These are phyloP conservation scores for Nigrograna mackinnonii DNA, from an alignment of 2,329 filamentous ascomycete species.

Conservation along the genomic window DNA sequence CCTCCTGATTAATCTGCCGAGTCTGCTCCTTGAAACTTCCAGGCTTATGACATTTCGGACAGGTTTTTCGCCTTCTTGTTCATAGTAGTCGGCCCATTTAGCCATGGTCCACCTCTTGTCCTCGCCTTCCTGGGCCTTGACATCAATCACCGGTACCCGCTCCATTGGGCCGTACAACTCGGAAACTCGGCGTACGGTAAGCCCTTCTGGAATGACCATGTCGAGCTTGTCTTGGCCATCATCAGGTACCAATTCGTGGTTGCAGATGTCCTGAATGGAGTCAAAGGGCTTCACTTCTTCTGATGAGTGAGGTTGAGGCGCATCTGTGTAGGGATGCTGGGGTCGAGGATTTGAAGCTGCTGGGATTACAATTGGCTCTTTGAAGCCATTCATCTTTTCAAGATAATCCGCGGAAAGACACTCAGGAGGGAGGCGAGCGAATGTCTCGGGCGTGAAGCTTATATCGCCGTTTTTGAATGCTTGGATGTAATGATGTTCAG, in stretches of 20 bases:
- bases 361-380: conserved; percentile 68
- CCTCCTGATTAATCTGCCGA: conserved; percentile 64
- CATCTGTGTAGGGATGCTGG: conserved; percentile 18
- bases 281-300: conserved; percentile 52
- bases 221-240: conserved; percentile 67
- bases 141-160: conserved; percentile 68
- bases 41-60: conserved; percentile 72
- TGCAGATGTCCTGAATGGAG: no score
- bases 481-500: conserved; percentile 70
- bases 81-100: conserved; percentile 70
- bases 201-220: conserved; percentile 68
- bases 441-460: conserved; percentile 62
- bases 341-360: conserved; percentile 62
- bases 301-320: conserved; percentile 8
- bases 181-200: conserved; percentile 66
- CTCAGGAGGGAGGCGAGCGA: conserved; percentile 66
- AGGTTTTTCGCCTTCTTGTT: conserved; percentile 63
- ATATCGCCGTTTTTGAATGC: conserved; percentile 68
- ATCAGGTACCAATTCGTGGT: conserved; percentile 56
- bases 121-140: conserved; percentile 69
- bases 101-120: conserved; percentile 67
- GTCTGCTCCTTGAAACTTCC: conserved; percentile 66
- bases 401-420: conserved; percentile 66
- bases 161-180: conserved; percentile 67
- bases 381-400: conserved; percentile 65